phyloP scores from a whole-genome alignment of 2,329 filamentous ascomycete species.

The Stemphylium lycopersici region DNA sequence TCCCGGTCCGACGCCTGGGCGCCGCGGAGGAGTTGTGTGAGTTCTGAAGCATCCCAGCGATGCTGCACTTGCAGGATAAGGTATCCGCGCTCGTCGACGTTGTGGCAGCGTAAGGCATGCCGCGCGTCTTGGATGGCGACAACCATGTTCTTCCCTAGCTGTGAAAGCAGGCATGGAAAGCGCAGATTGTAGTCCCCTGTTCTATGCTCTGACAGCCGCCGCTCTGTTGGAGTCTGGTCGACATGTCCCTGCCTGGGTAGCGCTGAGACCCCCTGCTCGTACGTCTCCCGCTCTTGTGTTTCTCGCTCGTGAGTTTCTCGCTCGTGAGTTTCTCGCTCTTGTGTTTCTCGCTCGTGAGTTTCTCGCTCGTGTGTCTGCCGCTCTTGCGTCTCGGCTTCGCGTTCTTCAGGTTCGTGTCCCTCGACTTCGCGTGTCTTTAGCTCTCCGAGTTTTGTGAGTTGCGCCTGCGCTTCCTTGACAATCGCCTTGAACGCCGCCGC shows the following conservation, averaged over 20 bases:
- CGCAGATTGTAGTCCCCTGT: neutral
- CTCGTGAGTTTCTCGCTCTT: neutral
- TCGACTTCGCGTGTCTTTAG: neutral
- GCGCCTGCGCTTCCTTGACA: neutral
- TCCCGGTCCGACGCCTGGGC: neutral
- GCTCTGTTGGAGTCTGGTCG: neutral
- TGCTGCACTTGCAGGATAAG: constrained; percentile 6
- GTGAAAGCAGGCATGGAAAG: neutral
- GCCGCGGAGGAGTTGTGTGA: neutral
- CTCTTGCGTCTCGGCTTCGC: neutral
- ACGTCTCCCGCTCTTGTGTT: neutral
- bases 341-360: too few species aligned
- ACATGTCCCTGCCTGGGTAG: neutral
- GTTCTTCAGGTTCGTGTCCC: neutral
- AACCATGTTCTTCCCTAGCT: constrained; percentile 10
- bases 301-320: neutral
- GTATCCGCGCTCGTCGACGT: constrained; percentile 5
- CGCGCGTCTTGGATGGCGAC: constrained; percentile 1
- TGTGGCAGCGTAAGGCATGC: neutral
- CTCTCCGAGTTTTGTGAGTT: neutral
- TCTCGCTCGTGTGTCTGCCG: neutral
- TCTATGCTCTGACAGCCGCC: neutral
- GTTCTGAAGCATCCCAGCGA: constrained; percentile 1
- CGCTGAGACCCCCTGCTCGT: neutral
- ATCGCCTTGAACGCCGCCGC: neutral